These are phyloP conservation scores for Kodamaea derodonti DNA, from an alignment of 1,139 yeast genomes.

Conservation along the genomic window DNA sequence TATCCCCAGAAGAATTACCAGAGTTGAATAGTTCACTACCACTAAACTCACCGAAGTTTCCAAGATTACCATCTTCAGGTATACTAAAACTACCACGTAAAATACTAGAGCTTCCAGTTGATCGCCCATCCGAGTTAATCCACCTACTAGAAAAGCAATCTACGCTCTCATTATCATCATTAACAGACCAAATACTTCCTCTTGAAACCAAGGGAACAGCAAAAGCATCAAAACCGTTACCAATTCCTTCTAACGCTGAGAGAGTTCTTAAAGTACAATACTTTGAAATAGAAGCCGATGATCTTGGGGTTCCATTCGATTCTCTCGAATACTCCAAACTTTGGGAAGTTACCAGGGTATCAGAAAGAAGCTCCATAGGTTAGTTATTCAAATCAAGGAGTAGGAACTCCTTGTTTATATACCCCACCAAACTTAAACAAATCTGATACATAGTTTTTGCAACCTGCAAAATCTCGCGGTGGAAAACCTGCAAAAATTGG, in stretches of 20 bases:
- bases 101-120: neutral
- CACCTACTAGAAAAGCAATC: neutral
- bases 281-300: constrained; percentile 3
- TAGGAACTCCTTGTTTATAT: neutral
- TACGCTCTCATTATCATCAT: neutral
- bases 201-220: constrained; percentile 10
- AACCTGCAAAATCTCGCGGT: constrained; percentile 1
- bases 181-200: constrained; percentile 23
- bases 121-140: neutral
- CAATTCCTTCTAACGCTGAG: constrained; percentile 18
- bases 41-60: neutral
- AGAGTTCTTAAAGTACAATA: constrained; percentile 21
- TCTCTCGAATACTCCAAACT: neutral
- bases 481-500: neutral
- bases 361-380: neutral
- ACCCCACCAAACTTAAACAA: neutral
- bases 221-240: constrained; percentile 7
- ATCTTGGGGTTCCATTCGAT: neutral
- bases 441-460: neutral
- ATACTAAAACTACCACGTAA: neutral
- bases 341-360: too few relatives aligned
- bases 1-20: neutral
- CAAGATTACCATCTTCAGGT: neutral
- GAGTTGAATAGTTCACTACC: too few relatives aligned
- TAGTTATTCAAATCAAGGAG: neutral